phyloP scores from a whole-genome alignment of 805 yeast genomes.

The Metschnikowia noctiluminum region DNA sequence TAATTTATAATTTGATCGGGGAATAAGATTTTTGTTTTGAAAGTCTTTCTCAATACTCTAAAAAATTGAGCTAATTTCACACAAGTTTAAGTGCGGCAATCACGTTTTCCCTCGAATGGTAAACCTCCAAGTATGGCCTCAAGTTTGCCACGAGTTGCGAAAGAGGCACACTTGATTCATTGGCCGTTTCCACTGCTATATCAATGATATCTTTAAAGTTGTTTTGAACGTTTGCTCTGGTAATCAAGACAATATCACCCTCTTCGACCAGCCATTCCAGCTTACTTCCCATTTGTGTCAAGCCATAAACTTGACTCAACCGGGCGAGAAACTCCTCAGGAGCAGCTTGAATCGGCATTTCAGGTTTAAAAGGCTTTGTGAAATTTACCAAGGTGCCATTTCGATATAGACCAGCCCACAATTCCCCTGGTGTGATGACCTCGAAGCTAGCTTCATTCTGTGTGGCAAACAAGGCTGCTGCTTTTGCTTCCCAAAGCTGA shows the following conservation, averaged over 20 bases:
- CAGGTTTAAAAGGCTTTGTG: neutral
- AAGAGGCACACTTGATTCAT: too few species aligned
- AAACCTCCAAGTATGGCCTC: too few species aligned
- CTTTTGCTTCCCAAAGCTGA: neutral
- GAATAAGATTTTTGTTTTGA: too few species aligned
- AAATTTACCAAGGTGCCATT: neutral
- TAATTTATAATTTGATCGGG: too few species aligned
- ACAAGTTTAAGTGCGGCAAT: too few species aligned
- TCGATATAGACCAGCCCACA: conserved; percentile 8
- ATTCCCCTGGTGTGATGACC: neutral
- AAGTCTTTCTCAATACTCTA: too few species aligned
- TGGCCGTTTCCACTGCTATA: too few species aligned
- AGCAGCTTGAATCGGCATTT: neutral
- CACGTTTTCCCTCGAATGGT: too few species aligned
- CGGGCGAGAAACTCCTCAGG: neutral
- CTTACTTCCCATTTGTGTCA: neutral
- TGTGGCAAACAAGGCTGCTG: neutral
- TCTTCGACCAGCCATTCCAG: neutral
- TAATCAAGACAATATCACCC: conserved; percentile 39
- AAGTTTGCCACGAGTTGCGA: too few species aligned
- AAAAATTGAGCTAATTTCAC: too few species aligned
- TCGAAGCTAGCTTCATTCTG: neutral
- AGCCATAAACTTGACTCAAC: neutral
- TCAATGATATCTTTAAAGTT: neutral
- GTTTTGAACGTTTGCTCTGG: neutral